Base-by-base conservation (phyloP, 192 early-diverging fungal species). In the Linnemannia elongata region DNA sequence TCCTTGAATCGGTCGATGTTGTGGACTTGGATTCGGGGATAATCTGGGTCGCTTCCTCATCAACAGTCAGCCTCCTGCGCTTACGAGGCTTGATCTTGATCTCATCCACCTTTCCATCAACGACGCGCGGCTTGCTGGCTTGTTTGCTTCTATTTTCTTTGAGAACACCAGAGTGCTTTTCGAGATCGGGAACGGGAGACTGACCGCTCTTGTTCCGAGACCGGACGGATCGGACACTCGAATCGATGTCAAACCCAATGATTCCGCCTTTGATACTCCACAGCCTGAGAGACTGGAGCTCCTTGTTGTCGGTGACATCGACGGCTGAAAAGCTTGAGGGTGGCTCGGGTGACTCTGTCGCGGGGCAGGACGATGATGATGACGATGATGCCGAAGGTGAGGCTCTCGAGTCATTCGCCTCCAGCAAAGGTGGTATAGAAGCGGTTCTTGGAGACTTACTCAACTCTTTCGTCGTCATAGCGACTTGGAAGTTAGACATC, bases 181-280 rank as follows among this genome's bases (percentile, higher is more conserved):
- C 42, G 41, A 22, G 17, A 17, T 38, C n/a, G 0, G n/a, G 2
- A 39, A 20, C 33, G 44, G 4, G 30, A 15, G 27, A 66, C 60
- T 68, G 44, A 38, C 36, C 35, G 6, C 41, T 55, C 71, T 42
- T 79, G 69, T 54, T 45, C 27, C 78, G 78, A 33, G 78, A 79
- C 5, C 78, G 69, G 71, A 63, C 69, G 12, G 78, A 73, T 13
- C 78, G 70, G 10, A 73, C 55, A 39, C 39, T 73, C 0, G 71
- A 63, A 3, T 49, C 71, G 1, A 73, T 70, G 33, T 79, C 54
- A 63, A 79, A 41, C 12, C 38, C 30, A 30, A 79, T 41, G 33
- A 36, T 47, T 20, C 45, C 63, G 33, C 63, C 60, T 41, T 74
- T 80, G 45, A 80, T 80, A 39, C 39, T 57, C 79, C 79, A 80